Evolutionary conservation across 2,329 filamentous ascomycete species (phyloP).

Genomic region (Myotisia sp.): DNA sequence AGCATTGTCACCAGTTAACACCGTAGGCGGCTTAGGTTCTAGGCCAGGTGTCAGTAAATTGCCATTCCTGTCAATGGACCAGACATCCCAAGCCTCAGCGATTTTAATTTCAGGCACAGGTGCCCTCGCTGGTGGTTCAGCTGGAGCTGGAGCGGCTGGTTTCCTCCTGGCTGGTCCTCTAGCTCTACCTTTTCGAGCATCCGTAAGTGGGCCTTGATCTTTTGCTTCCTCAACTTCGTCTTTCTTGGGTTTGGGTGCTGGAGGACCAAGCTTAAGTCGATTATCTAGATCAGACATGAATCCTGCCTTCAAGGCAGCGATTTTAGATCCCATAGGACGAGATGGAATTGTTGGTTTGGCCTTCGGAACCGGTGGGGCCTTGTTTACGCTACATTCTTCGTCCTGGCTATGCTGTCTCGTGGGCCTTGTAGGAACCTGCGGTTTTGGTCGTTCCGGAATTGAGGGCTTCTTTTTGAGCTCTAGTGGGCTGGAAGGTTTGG

Average conservation of each 20-base stretch:
- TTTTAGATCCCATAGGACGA: constrained; percentile 67
- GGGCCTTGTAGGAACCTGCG: constrained; percentile 51
- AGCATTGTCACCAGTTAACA: neutral
- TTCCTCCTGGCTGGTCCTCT: constrained; percentile 71
- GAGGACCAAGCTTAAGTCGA: constrained; percentile 73
- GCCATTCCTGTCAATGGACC: constrained; percentile 24
- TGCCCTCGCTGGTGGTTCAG: constrained; percentile 12
- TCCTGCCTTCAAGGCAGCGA: constrained; percentile 75
- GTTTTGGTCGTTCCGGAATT: constrained; percentile 48
- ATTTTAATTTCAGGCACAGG: constrained; percentile 23
- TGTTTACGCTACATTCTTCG: constrained; percentile 22
- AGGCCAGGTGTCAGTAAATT: constrained; percentile 11
- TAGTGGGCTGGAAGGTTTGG: constrained; percentile 27
- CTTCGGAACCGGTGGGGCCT: constrained; percentile 39
- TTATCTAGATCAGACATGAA: constrained; percentile 92
- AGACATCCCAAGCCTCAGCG: constrained; percentile 29
- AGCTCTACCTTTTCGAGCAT: constrained; percentile 81
- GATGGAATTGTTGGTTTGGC: constrained; percentile 73
- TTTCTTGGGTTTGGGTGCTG: constrained; percentile 60
- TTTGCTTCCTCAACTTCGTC: constrained; percentile 45
- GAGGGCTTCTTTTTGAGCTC: constrained; percentile 38
- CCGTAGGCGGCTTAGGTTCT: neutral
- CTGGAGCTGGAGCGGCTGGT: constrained; percentile 31
- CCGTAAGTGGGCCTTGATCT: constrained; percentile 65
- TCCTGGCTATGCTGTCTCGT: constrained; percentile 35